Conservation (phyloP, 805 yeast genomes). For the Wickerhamomyces xylosicus region DNA sequence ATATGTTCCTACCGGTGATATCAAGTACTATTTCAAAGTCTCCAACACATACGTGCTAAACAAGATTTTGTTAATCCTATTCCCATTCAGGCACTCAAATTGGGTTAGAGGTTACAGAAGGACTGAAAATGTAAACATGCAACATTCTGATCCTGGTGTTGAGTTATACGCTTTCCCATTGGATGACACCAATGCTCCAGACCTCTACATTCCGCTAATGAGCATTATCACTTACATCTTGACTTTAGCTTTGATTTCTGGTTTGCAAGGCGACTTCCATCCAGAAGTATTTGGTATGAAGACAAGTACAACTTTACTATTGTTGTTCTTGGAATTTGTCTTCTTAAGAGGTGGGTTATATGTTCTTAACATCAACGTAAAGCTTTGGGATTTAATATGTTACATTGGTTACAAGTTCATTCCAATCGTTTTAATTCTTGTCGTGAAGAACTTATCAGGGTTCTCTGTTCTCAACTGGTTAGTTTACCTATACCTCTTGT, state of each 20-base stretch:
- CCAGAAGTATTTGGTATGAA: conserved; percentile 87
- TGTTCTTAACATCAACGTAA: conserved; percentile 59
- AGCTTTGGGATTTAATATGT: conserved; percentile 74
- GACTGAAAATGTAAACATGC: conserved; percentile 24
- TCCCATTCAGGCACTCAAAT: conserved; percentile 78
- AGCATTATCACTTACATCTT: conserved; percentile 81
- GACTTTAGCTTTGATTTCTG: conserved; percentile 75
- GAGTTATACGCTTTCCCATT: conserved; percentile 59
- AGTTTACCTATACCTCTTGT: conserved; percentile 37
- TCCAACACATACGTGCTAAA: conserved; percentile 76
- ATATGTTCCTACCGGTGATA: conserved; percentile 38
- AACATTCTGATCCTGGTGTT: conserved; percentile 3
- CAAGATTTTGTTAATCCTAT: conserved; percentile 62
- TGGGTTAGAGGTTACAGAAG: conserved; percentile 56
- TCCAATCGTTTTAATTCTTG: conserved; percentile 51
- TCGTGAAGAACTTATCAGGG: conserved; percentile 37
- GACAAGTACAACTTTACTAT: conserved; percentile 78
- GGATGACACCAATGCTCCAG: conserved; percentile 91
- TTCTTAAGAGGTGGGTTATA: conserved; percentile 78
- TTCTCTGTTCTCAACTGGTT: conserved; percentile 35
- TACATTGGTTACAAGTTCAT: conserved; percentile 94
- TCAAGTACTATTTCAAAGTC: conserved; percentile 86
- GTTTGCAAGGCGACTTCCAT: conserved; percentile 81
- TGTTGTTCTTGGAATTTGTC: conserved; percentile 64
- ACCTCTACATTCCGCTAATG: conserved; percentile 91